Evolutionary conservation across 2,329 filamentous ascomycete genomes (phyloP), one percentile per base, ranked within the genome.

Genomic region (Exophiala aquamarina): DNA sequence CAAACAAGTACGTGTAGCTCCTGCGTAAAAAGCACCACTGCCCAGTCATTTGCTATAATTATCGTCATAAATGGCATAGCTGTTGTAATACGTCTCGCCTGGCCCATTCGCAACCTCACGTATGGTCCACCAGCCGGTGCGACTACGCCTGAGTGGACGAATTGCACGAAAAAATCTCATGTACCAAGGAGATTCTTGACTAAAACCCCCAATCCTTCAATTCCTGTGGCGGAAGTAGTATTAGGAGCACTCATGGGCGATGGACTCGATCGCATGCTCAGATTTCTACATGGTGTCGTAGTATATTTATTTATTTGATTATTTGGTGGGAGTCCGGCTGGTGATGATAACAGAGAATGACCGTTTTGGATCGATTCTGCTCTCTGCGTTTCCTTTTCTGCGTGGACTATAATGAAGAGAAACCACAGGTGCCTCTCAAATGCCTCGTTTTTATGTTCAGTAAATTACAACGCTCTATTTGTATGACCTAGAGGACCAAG

Each of bases 1-100:
- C 47, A 49, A 40, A 23, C n/a, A n/a, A n/a, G n/a, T 49, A 49
- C 23, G 44, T 49, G 26, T 49, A 49, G 23, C 45, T 17, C 14
- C 47, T 14, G 7, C 35, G 9, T 3, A 21, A 26, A 34, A 49
- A 49, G 23, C 32, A 49, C 47, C 47, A 49, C 20, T 39, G 39
- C 13, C 35, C 47, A 9, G 33, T 35, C 11, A 38, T 14, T 49
- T 49, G 33, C 9, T 3, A 35, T 44, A 49, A 18, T 40, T 13
- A 18, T 49, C 47, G n/a, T 49, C 41, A 28, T 49, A 49, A 17
- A 49, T 28, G 2, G 47, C 41, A 20, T 39, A 49, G 20, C 45
- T 49, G 20, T 49, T 49, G 47, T 49, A 49, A 17, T 49, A 49
- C n/a, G 47, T 43, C 5, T 45, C 47, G 15, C 21, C 17, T 6